Evolutionary conservation across 176 grass and related monocot species (phyloP), one percentile per base, ranked within the genome.

Genomic region (Otatea glauca): DNA sequence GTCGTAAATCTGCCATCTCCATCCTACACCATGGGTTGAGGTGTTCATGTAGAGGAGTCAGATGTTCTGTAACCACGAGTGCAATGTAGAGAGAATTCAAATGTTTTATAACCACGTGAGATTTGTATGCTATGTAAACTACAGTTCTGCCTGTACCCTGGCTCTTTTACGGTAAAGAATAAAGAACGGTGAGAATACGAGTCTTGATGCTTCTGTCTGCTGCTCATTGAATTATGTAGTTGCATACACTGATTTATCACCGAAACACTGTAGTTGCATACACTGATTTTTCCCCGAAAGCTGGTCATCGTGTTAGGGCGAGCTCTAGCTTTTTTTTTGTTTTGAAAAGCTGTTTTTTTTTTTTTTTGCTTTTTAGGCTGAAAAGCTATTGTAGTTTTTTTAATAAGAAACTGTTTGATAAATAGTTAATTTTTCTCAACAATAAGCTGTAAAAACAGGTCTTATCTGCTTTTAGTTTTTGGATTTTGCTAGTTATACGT

Each of bases 1-100:
- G 96, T 98, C 50, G 96, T 98, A 79, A 98, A 98, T 88, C 81
- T 98, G 32, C 93, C 93, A 6, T 89, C 88, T 37, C 93, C 96
- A 45, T 92, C 93, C 86, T 98, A 96, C 88, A 92, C 96, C 14
- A 98, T 96, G 89, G 96, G 96, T 43, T 98, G 77, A 97, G 53
- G 47, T 65, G 71, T 84, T 68, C 59, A 44, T 76, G 42, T 81
- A 83, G 7, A 38, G 1, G 37, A 53, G 20, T 20, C 70, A 18
- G 11, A 70, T 43, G 54, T 83, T 80, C 3, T 70, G 62, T 91
- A 81, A 70, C 64, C 34, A 64, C 32, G 38, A 86, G 10, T 61
- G 64, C 45, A 12, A 67, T 83, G 65, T 86, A 87, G 56, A 85
- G 47, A 68, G 47, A 68, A 75, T 76, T 82, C 74, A 84, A 50